Evolutionary conservation across 139 green algal genomes (phyloP).

Genomic region (Chlorokybus atmophyticus): DNA sequence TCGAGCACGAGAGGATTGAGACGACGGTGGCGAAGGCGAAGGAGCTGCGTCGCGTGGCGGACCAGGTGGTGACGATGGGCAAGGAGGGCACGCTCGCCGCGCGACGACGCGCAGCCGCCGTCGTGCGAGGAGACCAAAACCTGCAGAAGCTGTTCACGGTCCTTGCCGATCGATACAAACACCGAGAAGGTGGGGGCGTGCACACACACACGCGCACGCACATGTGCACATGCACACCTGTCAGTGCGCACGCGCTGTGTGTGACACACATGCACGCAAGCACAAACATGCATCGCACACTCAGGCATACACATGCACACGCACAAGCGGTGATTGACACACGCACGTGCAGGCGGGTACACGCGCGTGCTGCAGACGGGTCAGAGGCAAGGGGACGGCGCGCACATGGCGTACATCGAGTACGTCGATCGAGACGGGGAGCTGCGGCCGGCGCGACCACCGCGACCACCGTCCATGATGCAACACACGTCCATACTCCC

Average conservation of each 20-base stretch:
- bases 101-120: constrained; percentile 31
- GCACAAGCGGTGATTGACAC: too few species aligned
- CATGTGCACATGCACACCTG: too few species aligned
- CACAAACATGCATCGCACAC: too few species aligned
- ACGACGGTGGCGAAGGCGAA: constrained; percentile 64
- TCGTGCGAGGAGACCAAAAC: constrained; percentile 51
- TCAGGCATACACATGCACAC: too few species aligned
- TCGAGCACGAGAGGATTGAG: constrained; percentile 75
- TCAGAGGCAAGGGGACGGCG: constrained; percentile 47
- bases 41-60: constrained; percentile 5
- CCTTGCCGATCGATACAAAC: constrained; percentile 59
- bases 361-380: constrained; percentile 58
- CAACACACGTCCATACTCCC: too few species aligned
- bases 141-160: constrained; percentile 69
- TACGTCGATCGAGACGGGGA: constrained; percentile 24
- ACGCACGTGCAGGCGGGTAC: too few species aligned
- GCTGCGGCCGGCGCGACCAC: constrained; percentile 1
- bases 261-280: too few species aligned
- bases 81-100: constrained; percentile 33
- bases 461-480: too few species aligned
- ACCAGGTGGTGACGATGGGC: constrained; percentile 7
- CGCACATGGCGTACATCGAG: constrained; percentile 79
- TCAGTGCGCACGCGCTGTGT: too few species aligned
- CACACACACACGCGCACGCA: too few species aligned
- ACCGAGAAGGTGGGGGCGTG: constrained; percentile 39